Percentiles rank a stretch among this genome's conserved stretches.
phyloP scores from a whole-genome alignment of 2,329 filamentous ascomycete genomes.

The Periglandula ipomoeae region DNA sequence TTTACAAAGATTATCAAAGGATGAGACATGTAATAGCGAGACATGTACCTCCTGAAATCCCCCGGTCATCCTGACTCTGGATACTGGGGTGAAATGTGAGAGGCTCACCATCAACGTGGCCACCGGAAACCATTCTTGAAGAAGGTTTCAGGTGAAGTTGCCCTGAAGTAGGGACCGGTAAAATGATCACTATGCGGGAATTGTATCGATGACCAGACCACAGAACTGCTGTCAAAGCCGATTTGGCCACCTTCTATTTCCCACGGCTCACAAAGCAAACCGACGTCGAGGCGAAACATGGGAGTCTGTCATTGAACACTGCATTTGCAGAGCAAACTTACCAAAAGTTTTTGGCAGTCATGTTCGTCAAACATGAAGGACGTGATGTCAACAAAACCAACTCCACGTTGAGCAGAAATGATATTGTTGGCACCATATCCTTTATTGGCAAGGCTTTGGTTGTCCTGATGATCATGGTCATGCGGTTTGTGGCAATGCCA shows the following conservation, averaged over 20 bases:
- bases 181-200: slow-evolving; percentile 47
- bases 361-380: slow-evolving; percentile 61
- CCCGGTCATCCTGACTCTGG: slow-evolving; percentile 38
- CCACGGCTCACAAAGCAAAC: slow-evolving; percentile 16
- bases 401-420: slow-evolving; percentile 54
- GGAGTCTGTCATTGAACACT: no score
- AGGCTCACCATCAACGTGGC: slow-evolving; percentile 21
- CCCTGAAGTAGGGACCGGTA: slow-evolving; percentile 16
- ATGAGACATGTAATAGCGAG: neutral
- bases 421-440: slow-evolving; percentile 78
- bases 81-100: slow-evolving; percentile 36
- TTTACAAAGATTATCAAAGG: neutral
- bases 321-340: slow-evolving; percentile 19
- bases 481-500: slow-evolving; percentile 98
- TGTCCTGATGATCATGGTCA: slow-evolving; percentile 36
- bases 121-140: slow-evolving; percentile 31
- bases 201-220: slow-evolving; percentile 61
- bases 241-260: slow-evolving; percentile 55
- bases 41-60: slow-evolving; percentile 44
- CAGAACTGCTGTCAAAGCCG: slow-evolving; percentile 31
- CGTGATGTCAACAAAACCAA: slow-evolving; percentile 73
- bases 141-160: slow-evolving; percentile 28
- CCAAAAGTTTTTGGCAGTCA: slow-evolving; percentile 47
- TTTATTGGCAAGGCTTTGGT: slow-evolving; percentile 48
- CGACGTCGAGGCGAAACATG: neutral